These are phyloP conservation scores for Inga laurina DNA, from an alignment of 306 rosid species.

Conservation along the genomic window DNA sequence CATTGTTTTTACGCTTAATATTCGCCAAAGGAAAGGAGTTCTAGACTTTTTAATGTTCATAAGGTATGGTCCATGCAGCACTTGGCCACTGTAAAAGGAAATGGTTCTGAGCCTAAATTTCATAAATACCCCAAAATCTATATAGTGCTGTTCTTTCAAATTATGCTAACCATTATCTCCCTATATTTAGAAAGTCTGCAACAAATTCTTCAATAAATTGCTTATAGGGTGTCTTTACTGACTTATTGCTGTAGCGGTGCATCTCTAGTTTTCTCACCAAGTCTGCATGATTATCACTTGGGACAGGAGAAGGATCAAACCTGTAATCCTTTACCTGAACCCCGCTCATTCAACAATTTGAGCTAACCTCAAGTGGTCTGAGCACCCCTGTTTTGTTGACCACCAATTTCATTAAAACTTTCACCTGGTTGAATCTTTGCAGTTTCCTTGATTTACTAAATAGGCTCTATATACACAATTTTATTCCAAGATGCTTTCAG, in stretches of 20 bases:
- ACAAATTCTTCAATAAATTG: neutral
- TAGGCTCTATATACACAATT: neutral
- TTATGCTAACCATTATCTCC: neutral
- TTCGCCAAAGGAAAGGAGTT: constrained; percentile 18
- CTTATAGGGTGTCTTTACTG: neutral
- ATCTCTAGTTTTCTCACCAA: neutral
- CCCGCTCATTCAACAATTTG: neutral
- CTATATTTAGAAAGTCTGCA: neutral
- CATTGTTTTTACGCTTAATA: neutral
- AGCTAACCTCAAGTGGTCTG: neutral
- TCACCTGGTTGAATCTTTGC: neutral
- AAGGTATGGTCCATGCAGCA: neutral
- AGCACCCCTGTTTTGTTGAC: neutral
- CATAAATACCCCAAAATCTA: constrained; percentile 7
- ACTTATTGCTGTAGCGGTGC: neutral
- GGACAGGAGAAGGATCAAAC: neutral
- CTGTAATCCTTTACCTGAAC: neutral
- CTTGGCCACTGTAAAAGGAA: neutral
- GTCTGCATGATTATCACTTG: neutral
- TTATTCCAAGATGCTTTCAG: neutral
- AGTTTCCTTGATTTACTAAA: neutral
- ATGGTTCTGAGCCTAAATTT: neutral
- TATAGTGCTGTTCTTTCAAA: constrained; percentile 17
- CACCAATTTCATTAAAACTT: neutral
- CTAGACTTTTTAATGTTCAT: neutral